Evolutionary conservation across 164 flowering plant species (phyloP).

Genomic region (Umbellularia californica): DNA sequence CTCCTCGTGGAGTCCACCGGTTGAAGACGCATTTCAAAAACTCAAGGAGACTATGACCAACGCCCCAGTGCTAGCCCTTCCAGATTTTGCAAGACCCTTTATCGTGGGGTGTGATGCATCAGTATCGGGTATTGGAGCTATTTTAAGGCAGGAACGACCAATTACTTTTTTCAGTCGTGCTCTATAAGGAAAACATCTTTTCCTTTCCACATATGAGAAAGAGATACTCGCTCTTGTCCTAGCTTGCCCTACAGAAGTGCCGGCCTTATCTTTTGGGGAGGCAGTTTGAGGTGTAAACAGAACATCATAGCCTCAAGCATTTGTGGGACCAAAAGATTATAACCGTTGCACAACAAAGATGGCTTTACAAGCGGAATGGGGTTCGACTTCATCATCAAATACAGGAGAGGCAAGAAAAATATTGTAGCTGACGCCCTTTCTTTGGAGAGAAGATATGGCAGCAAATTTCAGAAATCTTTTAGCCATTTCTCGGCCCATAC

Average conservation of each 20-base stretch:
- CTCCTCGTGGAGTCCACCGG: background rate
- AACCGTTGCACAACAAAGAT: background rate
- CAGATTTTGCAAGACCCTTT: background rate
- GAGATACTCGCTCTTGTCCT: background rate
- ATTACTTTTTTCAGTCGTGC: background rate
- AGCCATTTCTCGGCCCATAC: background rate
- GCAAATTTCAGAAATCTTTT: no score
- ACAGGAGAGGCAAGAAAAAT: background rate
- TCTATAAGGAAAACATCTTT: background rate
- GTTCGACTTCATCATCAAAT: background rate
- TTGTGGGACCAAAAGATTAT: background rate
- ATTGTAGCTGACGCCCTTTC: background rate
- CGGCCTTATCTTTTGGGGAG: no score
- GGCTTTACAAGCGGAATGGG: background rate
- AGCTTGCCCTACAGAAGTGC: no score
- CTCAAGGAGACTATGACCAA: background rate
- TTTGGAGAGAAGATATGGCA: no score
- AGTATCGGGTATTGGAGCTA: background rate
- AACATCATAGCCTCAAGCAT: no score
- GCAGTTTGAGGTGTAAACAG: no score
- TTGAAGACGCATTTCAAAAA: background rate
- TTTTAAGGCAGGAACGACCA: background rate
- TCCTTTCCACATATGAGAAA: background rate
- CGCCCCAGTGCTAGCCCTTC: background rate
- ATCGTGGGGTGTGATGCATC: background rate